Evolutionary conservation across 257 asterid genomes (phyloP), one percentile per base, ranked within the genome.

Genomic region (Paulownia fortunei): DNA sequence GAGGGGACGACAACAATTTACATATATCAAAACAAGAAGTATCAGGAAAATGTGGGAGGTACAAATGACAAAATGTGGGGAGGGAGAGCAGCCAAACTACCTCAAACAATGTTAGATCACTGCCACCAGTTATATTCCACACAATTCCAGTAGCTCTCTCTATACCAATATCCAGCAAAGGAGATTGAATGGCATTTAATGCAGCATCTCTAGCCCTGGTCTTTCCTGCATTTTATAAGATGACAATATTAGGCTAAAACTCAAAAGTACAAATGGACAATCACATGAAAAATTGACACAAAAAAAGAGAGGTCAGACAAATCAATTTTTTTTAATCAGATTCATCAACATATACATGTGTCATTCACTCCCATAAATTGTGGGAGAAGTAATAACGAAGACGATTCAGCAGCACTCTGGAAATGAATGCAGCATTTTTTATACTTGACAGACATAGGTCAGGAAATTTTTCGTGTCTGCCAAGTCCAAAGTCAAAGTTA

Each of bases 141-240:
- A 94, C 98, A 83, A 94, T 92, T 61, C 98, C 98, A 39, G 98
- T 92, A 69, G 98, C 98, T 76, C 97, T 89, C 86, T 94, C 97
- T 64, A 94, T 94, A 65, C 98, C 97, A 27, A 92, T 88, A 80
- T 92, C 98, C 76, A 94, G 74, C 75, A 94, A 83, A 79, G 98
- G 98, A 79, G 98, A 92, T 76, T 91, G 97, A 76, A 90, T 88
- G 71, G 98, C 98, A 76, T 94, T 92, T 79, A 92, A 73, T 0
- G 98, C 98, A 56, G 97, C 98, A 86, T 94, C 98, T 82, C 97
- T 89, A 12, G 98, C 98, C 83, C 98, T 89, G 51, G 89, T 88
- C 84, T 91, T 94, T 76, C 98, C 98, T 90, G 97, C 61, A 87
- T 46, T 74, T 9, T 46, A 55, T 32, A 84, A 51, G 19, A 73